A percentile compares a stretch with the other conserved stretches of the same genome.
Conservation (phyloP, 2,329 filamentous ascomycete genomes). For the Fusarium equiseti region DNA sequence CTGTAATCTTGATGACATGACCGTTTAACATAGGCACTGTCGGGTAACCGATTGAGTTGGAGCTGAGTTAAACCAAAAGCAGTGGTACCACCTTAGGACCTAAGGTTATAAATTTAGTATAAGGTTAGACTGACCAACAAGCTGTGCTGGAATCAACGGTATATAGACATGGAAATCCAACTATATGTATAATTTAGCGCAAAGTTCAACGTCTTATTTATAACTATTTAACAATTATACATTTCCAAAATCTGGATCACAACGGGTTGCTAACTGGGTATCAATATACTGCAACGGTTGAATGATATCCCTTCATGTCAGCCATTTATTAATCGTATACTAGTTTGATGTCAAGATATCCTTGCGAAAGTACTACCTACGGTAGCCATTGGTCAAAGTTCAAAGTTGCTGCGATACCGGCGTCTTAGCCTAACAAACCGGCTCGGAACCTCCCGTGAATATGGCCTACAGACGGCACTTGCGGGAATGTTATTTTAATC, state of each 20-base stretch:
- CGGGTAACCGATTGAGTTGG: no score
- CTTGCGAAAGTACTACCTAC: no score
- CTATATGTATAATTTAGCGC: not conserved
- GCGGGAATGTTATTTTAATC: not conserved
- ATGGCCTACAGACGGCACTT: not conserved
- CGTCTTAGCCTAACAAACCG: not conserved
- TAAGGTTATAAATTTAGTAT: no score
- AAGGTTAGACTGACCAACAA: no score
- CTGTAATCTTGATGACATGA: not conserved
- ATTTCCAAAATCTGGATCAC: not conserved
- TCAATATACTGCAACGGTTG: not conserved
- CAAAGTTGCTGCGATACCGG: not conserved
- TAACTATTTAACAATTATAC: not conserved
- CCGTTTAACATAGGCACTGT: not conserved
- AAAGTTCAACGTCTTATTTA: not conserved
- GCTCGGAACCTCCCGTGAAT: not conserved
- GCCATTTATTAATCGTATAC: not conserved
- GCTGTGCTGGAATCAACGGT: not conserved
- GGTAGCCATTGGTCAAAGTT: not conserved
- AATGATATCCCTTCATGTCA: not conserved
- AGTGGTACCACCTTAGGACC: no score
- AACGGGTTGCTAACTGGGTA: not conserved
- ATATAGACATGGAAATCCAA: not conserved
- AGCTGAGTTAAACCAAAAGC: no score
- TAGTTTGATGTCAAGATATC: not conserved